These are phyloP conservation scores for Eucalyptus virginea DNA, from an alignment of 345 rosid genomes.

Conservation along the genomic window DNA sequence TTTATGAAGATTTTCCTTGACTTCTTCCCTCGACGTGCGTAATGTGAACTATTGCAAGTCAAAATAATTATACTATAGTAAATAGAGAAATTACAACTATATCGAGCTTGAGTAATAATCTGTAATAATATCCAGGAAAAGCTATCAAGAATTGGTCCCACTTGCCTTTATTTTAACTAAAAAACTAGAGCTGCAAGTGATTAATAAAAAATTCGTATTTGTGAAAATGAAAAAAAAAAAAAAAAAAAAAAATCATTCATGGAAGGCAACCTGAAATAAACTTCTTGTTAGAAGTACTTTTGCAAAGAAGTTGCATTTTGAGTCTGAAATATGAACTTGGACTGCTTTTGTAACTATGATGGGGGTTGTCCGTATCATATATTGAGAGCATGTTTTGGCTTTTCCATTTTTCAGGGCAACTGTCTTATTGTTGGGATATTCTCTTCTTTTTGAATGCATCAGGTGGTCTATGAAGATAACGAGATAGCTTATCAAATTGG, in stretches of 20 bases:
- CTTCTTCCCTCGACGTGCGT: not conserved
- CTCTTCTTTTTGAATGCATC: not conserved
- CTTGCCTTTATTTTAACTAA: not conserved
- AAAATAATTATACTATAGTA: not conserved
- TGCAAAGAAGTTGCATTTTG: not conserved
- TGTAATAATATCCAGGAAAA: not conserved
- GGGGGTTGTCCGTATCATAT: not conserved
- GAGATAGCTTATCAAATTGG: slow-evolving; percentile 97
- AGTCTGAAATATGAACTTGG: not conserved
- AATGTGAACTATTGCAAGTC: not conserved
- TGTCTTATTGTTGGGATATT: not conserved
- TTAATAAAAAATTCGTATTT: not conserved
- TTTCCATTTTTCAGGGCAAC: not conserved
- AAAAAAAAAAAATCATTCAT: not conserved
- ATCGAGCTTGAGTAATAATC: not conserved
- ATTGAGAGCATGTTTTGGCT: not conserved
- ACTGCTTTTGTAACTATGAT: not conserved
- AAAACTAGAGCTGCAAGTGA: not conserved
- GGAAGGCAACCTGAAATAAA: not conserved
- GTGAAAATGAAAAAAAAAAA: not conserved
- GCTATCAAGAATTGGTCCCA: not conserved
- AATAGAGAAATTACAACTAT: not conserved
- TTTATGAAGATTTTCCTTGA: not conserved
- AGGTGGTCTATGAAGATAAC: slow-evolving; percentile 76
- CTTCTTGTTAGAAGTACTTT: not conserved